Evolutionary conservation across 306 rosid species (phyloP), one percentile per base, ranked within the genome.

Genomic region (Vigna reflexopilosa): DNA sequence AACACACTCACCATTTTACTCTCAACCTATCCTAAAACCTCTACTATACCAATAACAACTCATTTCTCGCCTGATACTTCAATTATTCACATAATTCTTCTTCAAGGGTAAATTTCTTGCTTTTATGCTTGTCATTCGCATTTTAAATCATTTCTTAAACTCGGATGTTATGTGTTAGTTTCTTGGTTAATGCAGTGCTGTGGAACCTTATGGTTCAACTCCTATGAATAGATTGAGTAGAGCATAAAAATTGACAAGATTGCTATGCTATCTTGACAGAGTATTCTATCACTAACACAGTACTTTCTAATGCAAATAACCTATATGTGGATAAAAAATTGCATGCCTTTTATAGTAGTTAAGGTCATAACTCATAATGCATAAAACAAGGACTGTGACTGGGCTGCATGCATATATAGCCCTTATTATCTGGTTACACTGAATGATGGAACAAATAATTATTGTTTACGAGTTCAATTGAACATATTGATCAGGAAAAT

Each of bases 1-100:
- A 77, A 78, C 30, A 83, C 75, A 85, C 77, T 86, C 92, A 87
- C 81, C 88, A 82, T 49, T 81, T 51, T 5, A 81, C 65, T 76
- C 36, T 56, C 83, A 83, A 83, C 44, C 40, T 50, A 75, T 77
- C 71, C 47, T 42, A 22, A 11, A 63, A 67, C 68, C 76, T 59
- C 58, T 62, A 40, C 56, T 78, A 32, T 67, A 77, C 61, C 72
- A 19, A 19, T 82, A 83, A 26, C 62, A 76, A 36, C 61, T 77
- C 54, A 81, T 66, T 77, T 22, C 77, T 63, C 12, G 70, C 7
- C 52, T 19, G n/a, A 56, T 30, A 69, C 62, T 79, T 72, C 83
- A 28, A 4, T 40, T 68, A 38, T 76, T 51, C 78, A 13, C 78
- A 13, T 76, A 77, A 44, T 59, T 67, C 64, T 58, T 28, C 86